These are phyloP conservation scores for Solanum megistacrolobum DNA, from an alignment of 257 asterid genomes.

Conservation along the genomic window DNA sequence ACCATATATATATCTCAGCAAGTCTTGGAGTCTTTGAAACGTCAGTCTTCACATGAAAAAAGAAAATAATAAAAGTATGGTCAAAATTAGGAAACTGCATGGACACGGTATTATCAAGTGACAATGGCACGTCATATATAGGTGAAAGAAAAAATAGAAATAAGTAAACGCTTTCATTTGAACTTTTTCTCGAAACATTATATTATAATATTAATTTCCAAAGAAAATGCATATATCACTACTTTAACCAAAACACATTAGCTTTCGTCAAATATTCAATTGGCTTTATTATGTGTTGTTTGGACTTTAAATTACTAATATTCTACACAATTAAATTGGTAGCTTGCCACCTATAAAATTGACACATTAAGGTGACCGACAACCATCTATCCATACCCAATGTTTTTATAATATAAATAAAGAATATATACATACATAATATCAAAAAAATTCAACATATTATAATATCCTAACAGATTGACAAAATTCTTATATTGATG, in stretches of 20 bases:
- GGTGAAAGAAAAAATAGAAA: background rate
- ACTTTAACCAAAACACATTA: background rate
- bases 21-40: background rate
- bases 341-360: background rate
- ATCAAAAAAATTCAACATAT: background rate
- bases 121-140: background rate
- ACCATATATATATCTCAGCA: background rate
- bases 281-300: background rate
- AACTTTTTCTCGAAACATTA: background rate
- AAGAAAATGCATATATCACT: background rate
- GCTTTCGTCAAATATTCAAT: background rate
- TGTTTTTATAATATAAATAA: background rate
- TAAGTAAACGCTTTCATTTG: background rate
- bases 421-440: background rate
- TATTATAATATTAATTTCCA: background rate
- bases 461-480: background rate
- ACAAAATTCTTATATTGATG: background rate
- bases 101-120: background rate
- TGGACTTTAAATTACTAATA: too few species aligned
- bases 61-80: background rate
- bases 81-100: background rate
- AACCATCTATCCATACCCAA: background rate
- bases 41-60: background rate
- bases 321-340: background rate
- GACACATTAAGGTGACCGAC: background rate